These are phyloP conservation scores for Cercospora zeina DNA, from an alignment of 2,329 filamentous ascomycete species.

Conservation along the genomic window DNA sequence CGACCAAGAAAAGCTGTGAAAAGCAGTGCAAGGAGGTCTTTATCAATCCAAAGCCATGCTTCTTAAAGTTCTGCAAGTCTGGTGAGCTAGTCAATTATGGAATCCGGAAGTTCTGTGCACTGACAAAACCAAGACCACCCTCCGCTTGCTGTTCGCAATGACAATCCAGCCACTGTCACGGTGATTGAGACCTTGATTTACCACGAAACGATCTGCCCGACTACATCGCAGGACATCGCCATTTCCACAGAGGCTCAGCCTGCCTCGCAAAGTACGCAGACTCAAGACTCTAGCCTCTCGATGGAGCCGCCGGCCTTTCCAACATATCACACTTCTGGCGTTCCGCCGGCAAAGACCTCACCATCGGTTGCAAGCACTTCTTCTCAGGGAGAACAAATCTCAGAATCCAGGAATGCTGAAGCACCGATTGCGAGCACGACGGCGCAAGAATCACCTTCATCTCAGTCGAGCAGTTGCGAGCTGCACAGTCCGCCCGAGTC, in stretches of 20 bases:
- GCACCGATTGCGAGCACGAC: background rate
- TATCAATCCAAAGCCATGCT: background rate
- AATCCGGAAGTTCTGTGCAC: background rate
- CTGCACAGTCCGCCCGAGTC: background rate
- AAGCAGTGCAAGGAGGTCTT: background rate
- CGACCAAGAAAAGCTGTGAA: background rate
- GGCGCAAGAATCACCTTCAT: background rate
- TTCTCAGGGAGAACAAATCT: background rate
- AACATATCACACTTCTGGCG: background rate
- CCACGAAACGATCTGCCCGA: conserved; percentile 11
- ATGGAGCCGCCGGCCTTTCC: background rate
- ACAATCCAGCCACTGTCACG: conserved; percentile 1
- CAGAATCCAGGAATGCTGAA: background rate
- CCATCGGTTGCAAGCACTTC: background rate
- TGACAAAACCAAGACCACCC: background rate
- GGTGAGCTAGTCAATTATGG: background rate
- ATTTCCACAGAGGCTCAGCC: background rate
- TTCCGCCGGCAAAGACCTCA: background rate
- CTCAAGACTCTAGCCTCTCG: background rate
- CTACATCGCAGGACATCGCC: background rate
- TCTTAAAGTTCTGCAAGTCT: background rate
- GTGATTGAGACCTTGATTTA: conserved; percentile 5
- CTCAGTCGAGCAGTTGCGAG: background rate
- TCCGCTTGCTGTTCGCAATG: background rate
- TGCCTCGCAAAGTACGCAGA: background rate